Evolutionary conservation across 1,139 yeast genomes (phyloP).

Genomic region (Hansenula anomala): DNA sequence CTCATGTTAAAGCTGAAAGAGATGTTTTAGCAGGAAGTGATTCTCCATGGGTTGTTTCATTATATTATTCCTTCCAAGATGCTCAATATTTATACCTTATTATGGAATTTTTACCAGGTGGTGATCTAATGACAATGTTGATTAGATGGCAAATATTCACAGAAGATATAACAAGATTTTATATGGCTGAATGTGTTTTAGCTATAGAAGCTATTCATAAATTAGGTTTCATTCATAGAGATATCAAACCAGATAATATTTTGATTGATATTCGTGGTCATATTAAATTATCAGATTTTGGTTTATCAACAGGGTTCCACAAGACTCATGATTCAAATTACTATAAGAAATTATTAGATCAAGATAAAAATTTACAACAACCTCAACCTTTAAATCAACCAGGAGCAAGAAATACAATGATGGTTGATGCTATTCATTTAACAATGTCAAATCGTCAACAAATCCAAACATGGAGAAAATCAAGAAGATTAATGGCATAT

Average conservation of each 20-base stretch:
- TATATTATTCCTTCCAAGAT: slow-evolving; percentile 79
- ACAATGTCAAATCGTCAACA: slow-evolving; percentile 96
- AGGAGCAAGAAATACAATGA: slow-evolving; percentile 64
- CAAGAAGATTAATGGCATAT: slow-evolving; percentile 94
- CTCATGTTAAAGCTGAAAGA: slow-evolving; percentile 83
- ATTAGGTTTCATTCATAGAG: slow-evolving; percentile 75
- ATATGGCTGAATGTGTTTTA: slow-evolving; percentile 83
- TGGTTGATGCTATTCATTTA: slow-evolving; percentile 92
- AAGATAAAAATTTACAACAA: slow-evolving; percentile 37
- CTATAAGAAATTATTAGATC: slow-evolving; percentile 65
- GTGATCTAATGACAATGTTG: slow-evolving; percentile 83
- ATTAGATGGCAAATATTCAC: slow-evolving; percentile 85
- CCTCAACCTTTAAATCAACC: slow-evolving; percentile 26
- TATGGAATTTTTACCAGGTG: slow-evolving; percentile 85
- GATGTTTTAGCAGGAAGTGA: slow-evolving; percentile 83
- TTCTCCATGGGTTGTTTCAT: slow-evolving; percentile 83
- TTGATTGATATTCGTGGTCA: slow-evolving; percentile 78
- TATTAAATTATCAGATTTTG: slow-evolving; percentile 74
- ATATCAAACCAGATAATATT: slow-evolving; percentile 76
- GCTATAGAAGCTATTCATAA: slow-evolving; percentile 83
- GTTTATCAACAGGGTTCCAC: slow-evolving; percentile 82
- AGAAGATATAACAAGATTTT: slow-evolving; percentile 77
- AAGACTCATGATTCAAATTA: slow-evolving; percentile 80
- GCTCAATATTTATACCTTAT: slow-evolving; percentile 68
- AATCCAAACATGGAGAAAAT: slow-evolving; percentile 97